phyloP scores from a whole-genome alignment of 2,329 filamentous ascomycete species.

The Fusarium euwallaceae region DNA sequence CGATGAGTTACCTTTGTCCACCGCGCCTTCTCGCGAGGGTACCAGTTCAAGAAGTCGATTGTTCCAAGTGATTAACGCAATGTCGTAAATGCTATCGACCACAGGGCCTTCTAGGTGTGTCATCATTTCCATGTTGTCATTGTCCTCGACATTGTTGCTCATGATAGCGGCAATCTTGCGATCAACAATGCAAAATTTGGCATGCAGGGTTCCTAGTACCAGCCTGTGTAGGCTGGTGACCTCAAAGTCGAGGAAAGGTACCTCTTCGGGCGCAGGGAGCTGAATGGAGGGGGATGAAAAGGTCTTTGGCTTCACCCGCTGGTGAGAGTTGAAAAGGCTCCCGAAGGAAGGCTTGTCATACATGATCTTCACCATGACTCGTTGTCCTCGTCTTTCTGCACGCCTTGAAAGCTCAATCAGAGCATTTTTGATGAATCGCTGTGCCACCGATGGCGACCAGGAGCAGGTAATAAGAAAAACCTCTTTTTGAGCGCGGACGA shows the following conservation, averaged over 20 bases:
- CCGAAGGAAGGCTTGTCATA: constrained; percentile 78
- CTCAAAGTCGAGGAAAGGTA: constrained; percentile 78
- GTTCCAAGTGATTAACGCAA: constrained; percentile 79
- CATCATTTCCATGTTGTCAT: constrained; percentile 87
- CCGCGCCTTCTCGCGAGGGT: constrained; percentile 10
- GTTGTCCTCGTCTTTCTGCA: constrained; percentile 68
- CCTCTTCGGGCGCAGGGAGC: constrained; percentile 73
- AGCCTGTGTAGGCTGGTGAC: constrained; percentile 81
- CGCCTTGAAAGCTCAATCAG: constrained; percentile 77
- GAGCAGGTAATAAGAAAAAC: constrained; percentile 82
- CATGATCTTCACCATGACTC: constrained; percentile 78
- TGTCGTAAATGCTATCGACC: constrained; percentile 82
- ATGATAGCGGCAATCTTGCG: constrained; percentile 77
- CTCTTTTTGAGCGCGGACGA: constrained; percentile 78
- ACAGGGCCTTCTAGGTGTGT: constrained; percentile 81
- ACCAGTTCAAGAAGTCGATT: constrained; percentile 59
- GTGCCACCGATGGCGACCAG: constrained; percentile 79
- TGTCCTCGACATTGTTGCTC: constrained; percentile 85
- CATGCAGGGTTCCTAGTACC: constrained; percentile 80
- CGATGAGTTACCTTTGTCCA: constrained; percentile 5
- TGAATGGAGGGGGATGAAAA: constrained; percentile 71
- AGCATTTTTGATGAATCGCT: constrained; percentile 75
- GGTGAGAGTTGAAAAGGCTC: constrained; percentile 76
- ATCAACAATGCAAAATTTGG: constrained; percentile 84
- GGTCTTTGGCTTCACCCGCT: constrained; percentile 67